Base-by-base conservation (phyloP, 108 stramenopile species). In the Ochromonas danica region DNA sequence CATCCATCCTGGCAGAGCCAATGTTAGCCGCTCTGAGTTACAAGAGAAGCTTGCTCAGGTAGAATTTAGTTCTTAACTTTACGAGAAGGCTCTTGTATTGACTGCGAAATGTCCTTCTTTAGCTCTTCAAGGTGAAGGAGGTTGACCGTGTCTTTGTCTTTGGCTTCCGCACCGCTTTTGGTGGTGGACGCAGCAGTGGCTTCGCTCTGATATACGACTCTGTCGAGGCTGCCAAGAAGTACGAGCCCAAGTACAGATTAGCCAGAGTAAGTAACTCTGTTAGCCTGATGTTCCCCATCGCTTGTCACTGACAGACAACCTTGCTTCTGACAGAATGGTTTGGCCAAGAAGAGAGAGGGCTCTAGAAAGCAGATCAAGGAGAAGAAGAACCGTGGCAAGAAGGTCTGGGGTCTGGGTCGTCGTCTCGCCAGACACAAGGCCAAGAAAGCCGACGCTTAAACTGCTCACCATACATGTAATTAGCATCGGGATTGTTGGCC, bases 381-480 rank as follows among this genome's bases (percentile, higher is more conserved):
- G 86, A 94, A 94, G 79, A 99, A 99, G 95, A 97, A 99, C 88
- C 93, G 94, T 87, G 92, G 88, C 61, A 91, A 92, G 92, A 99
- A 99, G 95, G 82, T 96, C 81, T 91, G 95, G 62, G 98, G 98
- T 88, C 95, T 96, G 35, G 98, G 98, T 71, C 94, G 94, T 71
- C 91, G 92, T 61, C 94, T 96, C 81, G 94, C 95, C 77, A 96
- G 93, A 90, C 96, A 97, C 93, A 99, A 99, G 94, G 96, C 95
- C 51, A 97, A 97, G 91, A 93, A 95, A 89, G 97, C 97, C 79
- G 63, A 51, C 6, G 6, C 45, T 51, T 51, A 51, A 51, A 51
- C 45, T 14, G n/a, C n/a, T n/a, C n/a, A n/a, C n/a, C n/a, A n/a
- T n/a, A n/a, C n/a, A n/a, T n/a, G n/a, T n/a, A n/a, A n/a, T n/a